A percentile compares a stretch with the other conserved stretches of the same genome.
Conservation (phyloP, 1,139 yeast genomes). For the Geotrichum reessii region DNA sequence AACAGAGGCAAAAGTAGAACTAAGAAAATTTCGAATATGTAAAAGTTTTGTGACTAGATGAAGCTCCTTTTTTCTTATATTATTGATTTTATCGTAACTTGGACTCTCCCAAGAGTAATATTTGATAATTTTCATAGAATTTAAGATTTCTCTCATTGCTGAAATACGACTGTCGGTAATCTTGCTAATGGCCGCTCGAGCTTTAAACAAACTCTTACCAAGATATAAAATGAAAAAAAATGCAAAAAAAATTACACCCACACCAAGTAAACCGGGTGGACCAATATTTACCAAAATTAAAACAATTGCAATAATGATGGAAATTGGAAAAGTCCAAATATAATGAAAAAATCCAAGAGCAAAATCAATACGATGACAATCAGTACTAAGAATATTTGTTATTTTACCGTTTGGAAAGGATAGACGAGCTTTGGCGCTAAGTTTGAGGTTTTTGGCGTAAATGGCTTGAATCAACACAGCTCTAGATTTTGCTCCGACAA, state of each 20-base stretch:
- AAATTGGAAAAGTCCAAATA: constrained; percentile 57
- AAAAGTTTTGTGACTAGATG: constrained; percentile 30
- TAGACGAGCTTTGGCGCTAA: constrained; percentile 53
- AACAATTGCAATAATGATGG: constrained; percentile 48
- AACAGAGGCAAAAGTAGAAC: constrained; percentile 55
- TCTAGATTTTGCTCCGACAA: constrained; percentile 65
- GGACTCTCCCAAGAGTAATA: constrained; percentile 71
- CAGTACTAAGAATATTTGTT: constrained; percentile 72
- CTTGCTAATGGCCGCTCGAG: constrained; percentile 43
- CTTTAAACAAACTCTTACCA: constrained; percentile 18
- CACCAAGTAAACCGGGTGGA: constrained; percentile 63
- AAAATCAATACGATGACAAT: constrained; percentile 70
- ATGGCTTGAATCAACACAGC: constrained; percentile 62
- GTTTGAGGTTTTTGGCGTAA: constrained; percentile 57
- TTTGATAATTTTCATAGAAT: constrained; percentile 61
- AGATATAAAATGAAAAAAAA: neutral
- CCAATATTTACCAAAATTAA: constrained; percentile 66
- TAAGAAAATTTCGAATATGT: constrained; percentile 46
- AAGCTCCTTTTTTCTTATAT: constrained; percentile 45
- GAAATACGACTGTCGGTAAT: constrained; percentile 58
- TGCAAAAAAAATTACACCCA: constrained; percentile 43
- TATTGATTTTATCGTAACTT: constrained; percentile 44
- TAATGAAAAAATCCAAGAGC: constrained; percentile 68
- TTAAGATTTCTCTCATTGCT: constrained; percentile 56
- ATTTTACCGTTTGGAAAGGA: constrained; percentile 60